Evolutionary conservation across 139 green algal genomes (phyloP).

Genomic region (Yamagishiella unicocca): DNA sequence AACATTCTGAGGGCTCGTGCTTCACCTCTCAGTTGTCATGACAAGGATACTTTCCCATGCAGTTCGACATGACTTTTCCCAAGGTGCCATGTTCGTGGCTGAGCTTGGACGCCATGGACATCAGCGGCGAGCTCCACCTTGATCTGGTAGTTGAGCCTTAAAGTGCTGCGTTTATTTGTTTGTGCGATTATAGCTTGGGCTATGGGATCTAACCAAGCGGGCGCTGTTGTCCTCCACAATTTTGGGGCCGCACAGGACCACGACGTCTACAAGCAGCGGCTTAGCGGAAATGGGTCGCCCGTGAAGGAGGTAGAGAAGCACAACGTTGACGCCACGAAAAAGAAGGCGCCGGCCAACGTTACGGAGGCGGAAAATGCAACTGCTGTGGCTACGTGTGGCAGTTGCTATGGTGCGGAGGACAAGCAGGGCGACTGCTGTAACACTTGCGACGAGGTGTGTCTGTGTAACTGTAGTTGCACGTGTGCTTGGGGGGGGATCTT

Average conservation of each 20-base stretch:
- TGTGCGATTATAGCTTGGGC: too few species aligned
- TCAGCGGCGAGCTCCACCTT: constrained; percentile 94
- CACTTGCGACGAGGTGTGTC: constrained; percentile 91
- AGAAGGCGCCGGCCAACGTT: constrained; percentile 36
- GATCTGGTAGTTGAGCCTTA: constrained; percentile 80
- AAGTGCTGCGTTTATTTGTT: not conserved
- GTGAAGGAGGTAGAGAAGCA: constrained; percentile 78
- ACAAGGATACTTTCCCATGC: not conserved
- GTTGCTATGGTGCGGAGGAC: constrained; percentile 94
- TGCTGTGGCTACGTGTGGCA: constrained; percentile 73
- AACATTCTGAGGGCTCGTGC: too few species aligned
- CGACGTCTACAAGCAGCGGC: constrained; percentile 85
- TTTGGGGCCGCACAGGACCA: constrained; percentile 75
- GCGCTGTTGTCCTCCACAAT: not conserved
- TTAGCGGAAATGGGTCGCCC: constrained; percentile 64
- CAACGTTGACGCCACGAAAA: constrained; percentile 65
- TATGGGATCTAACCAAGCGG: not conserved
- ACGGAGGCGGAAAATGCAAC: constrained; percentile 1
- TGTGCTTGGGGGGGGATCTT: too few species aligned
- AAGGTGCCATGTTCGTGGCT: constrained; percentile 92
- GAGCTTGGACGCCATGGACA: constrained; percentile 97
- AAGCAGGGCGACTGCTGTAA: constrained; percentile 90
- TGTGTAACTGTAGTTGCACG: too few species aligned
- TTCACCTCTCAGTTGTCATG: not conserved
- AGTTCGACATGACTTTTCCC: constrained; percentile 95